Conservation (phyloP, 2,329 filamentous ascomycete species). For the Biscogniauxia mediterranea region DNA sequence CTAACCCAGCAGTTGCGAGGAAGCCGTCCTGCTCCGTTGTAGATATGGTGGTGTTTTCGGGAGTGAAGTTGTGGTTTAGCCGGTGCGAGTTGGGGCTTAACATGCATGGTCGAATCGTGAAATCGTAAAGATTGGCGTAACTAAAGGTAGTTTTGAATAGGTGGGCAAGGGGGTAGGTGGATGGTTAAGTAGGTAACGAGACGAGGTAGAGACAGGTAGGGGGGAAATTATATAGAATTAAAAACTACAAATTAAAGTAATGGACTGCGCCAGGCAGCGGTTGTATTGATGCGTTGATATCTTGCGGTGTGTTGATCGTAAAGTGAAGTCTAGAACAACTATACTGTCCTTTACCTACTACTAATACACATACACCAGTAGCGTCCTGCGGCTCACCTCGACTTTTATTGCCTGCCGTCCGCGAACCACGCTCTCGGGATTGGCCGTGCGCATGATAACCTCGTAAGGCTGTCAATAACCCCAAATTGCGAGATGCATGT, state of each 20-base stretch:
- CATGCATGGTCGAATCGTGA: conserved; percentile 2
- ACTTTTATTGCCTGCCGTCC: neutral
- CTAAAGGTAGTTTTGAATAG: too few species aligned
- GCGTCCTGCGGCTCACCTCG: neutral
- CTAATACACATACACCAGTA: neutral
- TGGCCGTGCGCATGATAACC: neutral
- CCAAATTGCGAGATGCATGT: conserved; percentile 1
- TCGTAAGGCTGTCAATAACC: conserved; percentile 1
- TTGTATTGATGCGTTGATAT: neutral
- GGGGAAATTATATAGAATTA: too few species aligned
- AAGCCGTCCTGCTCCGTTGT: conserved; percentile 27
- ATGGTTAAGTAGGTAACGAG: too few species aligned
- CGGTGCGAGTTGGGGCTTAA: neutral
- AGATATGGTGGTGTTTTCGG: conserved; percentile 30
- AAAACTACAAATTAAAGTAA: neutral
- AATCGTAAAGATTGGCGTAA: neutral
- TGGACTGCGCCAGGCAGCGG: neutral
- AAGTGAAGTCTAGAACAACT: too few species aligned
- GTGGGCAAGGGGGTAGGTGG: too few species aligned
- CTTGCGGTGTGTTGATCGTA: too few species aligned
- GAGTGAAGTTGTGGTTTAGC: conserved; percentile 32
- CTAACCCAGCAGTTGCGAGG: conserved; percentile 25
- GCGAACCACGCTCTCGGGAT: neutral
- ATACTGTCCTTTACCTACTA: too few species aligned
- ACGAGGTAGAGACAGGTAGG: too few species aligned